phyloP scores from a whole-genome alignment of 2,329 filamentous ascomycete species.

The Curvularia verruculosa region DNA sequence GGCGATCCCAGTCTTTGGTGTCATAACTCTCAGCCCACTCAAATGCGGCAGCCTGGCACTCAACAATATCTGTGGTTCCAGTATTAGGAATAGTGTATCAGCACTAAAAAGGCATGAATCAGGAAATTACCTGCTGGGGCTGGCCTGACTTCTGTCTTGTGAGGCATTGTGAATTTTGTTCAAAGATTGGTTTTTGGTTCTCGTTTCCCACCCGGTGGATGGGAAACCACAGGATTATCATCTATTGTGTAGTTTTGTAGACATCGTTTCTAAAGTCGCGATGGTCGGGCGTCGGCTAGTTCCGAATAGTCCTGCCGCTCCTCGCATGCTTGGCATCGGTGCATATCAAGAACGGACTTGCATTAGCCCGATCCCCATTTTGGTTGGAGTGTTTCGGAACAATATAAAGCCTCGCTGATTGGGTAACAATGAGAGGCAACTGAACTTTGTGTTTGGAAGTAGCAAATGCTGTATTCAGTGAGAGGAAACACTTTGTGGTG shows the following conservation, averaged over 20 bases:
- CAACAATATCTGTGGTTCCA: constrained; percentile 2
- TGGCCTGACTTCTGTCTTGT: background rate
- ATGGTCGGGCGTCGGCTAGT: background rate
- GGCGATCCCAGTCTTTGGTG: constrained; percentile 17
- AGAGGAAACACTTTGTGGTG: background rate
- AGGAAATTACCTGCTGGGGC: background rate
- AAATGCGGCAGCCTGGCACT: constrained; percentile 9
- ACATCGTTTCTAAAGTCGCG: background rate
- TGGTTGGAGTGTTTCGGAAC: background rate
- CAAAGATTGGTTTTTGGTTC: too few species aligned
- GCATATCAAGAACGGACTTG: background rate
- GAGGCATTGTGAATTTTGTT: background rate
- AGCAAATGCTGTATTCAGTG: background rate
- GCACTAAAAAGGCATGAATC: background rate
- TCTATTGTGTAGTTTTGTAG: background rate
- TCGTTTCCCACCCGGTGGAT: background rate
- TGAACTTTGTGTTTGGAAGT: background rate
- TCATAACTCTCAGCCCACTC: constrained; percentile 20
- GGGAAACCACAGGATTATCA: background rate
- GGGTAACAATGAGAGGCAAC: background rate
- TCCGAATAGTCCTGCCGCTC: background rate
- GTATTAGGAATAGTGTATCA: background rate
- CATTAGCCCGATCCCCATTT: background rate
- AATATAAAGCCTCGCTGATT: background rate
- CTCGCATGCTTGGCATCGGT: constrained; percentile 1